A percentile compares a stretch with the other conserved stretches of the same genome.
phyloP scores from a whole-genome alignment of 2,329 filamentous ascomycete species.

The Nothomitra cinnamomea region DNA sequence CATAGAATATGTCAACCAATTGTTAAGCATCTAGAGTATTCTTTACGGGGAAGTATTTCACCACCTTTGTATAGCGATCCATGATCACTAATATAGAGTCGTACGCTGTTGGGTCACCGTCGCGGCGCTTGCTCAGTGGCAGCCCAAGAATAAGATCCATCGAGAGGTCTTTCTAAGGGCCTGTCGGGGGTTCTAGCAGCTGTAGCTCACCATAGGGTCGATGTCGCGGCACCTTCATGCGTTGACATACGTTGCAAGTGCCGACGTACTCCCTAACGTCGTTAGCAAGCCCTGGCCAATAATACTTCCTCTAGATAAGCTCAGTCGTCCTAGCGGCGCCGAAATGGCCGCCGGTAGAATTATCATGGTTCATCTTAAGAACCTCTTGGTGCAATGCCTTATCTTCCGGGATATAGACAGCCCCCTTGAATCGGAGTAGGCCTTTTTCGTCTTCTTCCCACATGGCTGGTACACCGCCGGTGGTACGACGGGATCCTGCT shows the following conservation, averaged over 20 bases:
- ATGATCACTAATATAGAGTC: conserved; percentile 13
- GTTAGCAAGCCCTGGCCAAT: neutral
- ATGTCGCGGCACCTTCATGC: conserved; percentile 2
- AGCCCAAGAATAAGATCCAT: conserved; percentile 15
- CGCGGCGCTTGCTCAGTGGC: conserved; percentile 4
- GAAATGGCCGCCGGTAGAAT: conserved; percentile 1
- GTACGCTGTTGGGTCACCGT: conserved; percentile 5
- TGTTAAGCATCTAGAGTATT: conserved; percentile 9
- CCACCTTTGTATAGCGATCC: conserved; percentile 11
- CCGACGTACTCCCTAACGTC: conserved; percentile 4
- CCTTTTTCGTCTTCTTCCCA: neutral
- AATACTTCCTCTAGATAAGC: neutral
- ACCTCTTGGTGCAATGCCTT: neutral
- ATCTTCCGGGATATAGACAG: neutral
- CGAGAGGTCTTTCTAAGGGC: conserved; percentile 6
- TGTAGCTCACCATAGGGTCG: neutral
- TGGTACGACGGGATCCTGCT: neutral
- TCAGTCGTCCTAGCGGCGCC: neutral
- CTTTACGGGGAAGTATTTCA: conserved; percentile 9
- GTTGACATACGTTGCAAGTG: conserved; percentile 3
- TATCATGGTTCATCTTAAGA: conserved; percentile 4
- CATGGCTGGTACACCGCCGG: too few species aligned
- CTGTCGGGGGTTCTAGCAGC: neutral
- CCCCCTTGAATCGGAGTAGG: neutral
- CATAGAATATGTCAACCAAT: conserved; percentile 11